Conservation (phyloP, 306 rosid species). For the Betula pendula region DNA sequence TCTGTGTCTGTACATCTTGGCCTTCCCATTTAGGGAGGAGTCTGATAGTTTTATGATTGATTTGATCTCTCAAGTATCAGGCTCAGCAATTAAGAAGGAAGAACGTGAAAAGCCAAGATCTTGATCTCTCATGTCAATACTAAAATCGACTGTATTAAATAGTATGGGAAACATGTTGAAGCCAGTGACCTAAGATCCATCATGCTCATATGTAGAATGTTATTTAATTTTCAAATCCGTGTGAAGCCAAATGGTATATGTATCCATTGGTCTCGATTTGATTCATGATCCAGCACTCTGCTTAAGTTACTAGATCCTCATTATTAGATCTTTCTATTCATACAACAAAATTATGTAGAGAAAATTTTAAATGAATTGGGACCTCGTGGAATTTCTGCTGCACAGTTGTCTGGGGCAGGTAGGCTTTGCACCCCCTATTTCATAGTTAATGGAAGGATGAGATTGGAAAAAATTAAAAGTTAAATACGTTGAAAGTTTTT, state of each 20-base stretch:
- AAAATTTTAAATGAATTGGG: no score
- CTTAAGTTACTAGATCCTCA: no score
- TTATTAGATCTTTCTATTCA: no score
- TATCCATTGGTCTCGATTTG: no score
- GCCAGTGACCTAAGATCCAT: background rate
- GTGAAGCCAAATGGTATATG: background rate
- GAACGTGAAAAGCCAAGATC: background rate
- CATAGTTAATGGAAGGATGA: no score
- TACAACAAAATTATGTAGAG: no score
- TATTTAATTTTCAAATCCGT: background rate
- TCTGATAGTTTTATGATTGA: background rate
- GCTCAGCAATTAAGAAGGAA: background rate
- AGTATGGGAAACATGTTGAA: background rate
- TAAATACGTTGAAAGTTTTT: no score
- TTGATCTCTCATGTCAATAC: background rate
- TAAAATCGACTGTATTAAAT: background rate
- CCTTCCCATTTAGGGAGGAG: background rate
- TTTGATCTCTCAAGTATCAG: background rate
- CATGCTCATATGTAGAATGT: background rate
- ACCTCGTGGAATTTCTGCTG: no score
- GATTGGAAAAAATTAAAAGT: no score
- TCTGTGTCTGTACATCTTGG: background rate
- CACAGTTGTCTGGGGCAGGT: no score
- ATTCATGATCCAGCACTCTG: no score
- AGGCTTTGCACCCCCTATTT: no score